These are phyloP conservation scores for Erythrobasidium yunnanense DNA, from an alignment of 768 basidiomycete species.

Conservation along the genomic window DNA sequence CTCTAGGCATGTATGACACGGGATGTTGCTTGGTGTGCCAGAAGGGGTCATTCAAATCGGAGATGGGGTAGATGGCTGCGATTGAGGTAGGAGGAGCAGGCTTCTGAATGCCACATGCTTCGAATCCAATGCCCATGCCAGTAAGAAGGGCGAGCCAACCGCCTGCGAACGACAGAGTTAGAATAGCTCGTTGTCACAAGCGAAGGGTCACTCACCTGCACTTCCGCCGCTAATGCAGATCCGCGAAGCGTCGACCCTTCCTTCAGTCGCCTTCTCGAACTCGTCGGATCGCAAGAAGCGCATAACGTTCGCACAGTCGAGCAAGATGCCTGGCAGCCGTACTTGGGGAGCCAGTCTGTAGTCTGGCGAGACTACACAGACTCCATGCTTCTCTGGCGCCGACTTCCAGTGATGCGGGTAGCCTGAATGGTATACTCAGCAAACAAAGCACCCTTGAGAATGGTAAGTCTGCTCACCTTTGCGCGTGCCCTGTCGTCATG, in stretches of 20 bases:
- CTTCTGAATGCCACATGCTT: conserved; percentile 22
- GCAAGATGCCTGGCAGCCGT: conserved; percentile 40
- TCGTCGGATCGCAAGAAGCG: conserved; percentile 26
- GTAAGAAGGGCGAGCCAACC: conserved; percentile 31
- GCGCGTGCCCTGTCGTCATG: conserved; percentile 22
- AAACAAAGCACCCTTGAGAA: background rate
- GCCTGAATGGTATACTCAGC: background rate
- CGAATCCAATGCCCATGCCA: conserved; percentile 30
- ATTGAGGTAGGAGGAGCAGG: conserved; percentile 21
- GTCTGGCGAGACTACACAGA: conserved; percentile 40
- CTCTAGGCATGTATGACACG: conserved; percentile 29
- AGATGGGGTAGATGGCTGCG: conserved; percentile 33
- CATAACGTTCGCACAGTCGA: conserved; percentile 36
- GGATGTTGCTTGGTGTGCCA: conserved; percentile 30
- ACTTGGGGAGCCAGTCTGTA: conserved; percentile 43
- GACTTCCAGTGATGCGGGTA: conserved; percentile 39
- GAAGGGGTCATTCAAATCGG: conserved; percentile 30
- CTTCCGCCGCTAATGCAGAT: conserved; percentile 25
- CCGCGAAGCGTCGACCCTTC: conserved; percentile 13
- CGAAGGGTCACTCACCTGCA: conserved; percentile 17
- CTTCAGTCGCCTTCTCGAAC: conserved; percentile 23
- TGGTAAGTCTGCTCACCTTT: conserved; percentile 1
- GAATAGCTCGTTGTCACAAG: background rate
- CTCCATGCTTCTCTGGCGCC: conserved; percentile 29
- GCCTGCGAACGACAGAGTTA: background rate